phyloP scores from a whole-genome alignment of 257 asterid species.

The Fraxinus anomala region DNA sequence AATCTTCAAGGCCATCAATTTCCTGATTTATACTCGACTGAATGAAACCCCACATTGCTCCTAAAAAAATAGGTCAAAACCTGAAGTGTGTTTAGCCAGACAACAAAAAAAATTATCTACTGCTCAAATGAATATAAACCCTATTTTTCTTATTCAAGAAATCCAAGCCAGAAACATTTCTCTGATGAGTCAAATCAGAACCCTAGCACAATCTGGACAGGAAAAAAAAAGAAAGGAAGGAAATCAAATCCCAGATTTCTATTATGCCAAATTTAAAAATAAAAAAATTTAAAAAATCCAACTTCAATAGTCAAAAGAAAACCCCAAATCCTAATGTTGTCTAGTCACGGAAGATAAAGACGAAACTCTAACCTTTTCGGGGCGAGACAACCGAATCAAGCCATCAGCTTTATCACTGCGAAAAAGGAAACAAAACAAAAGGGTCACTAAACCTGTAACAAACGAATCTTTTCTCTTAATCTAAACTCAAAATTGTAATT shows the following conservation, averaged over 20 bases:
- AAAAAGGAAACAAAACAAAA: constrained; percentile 34
- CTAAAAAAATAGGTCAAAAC: background rate
- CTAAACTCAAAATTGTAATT: constrained; percentile 20
- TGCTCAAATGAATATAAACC: constrained; percentile 18
- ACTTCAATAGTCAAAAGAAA: background rate
- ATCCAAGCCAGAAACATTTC: constrained; percentile 13
- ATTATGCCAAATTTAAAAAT: background rate
- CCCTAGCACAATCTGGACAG: background rate
- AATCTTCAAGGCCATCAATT: background rate
- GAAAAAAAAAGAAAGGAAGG: background rate
- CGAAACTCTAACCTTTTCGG: constrained; percentile 35
- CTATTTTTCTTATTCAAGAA: constrained; percentile 7
- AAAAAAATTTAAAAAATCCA: background rate
- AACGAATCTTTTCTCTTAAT: constrained; percentile 10
- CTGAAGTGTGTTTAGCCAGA: constrained; percentile 23
- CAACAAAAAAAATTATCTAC: background rate
- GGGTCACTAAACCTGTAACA: constrained; percentile 22
- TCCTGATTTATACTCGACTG: background rate
- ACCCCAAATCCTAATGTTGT: background rate
- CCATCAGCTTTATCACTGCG: constrained; percentile 29
- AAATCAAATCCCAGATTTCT: background rate
- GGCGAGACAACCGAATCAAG: constrained; percentile 39
- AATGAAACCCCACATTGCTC: background rate
- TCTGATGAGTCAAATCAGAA: background rate
- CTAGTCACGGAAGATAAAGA: background rate